Conservation (phyloP, 1,284 basidiomycete genomes). For the Cystobasidium sp. region DNA sequence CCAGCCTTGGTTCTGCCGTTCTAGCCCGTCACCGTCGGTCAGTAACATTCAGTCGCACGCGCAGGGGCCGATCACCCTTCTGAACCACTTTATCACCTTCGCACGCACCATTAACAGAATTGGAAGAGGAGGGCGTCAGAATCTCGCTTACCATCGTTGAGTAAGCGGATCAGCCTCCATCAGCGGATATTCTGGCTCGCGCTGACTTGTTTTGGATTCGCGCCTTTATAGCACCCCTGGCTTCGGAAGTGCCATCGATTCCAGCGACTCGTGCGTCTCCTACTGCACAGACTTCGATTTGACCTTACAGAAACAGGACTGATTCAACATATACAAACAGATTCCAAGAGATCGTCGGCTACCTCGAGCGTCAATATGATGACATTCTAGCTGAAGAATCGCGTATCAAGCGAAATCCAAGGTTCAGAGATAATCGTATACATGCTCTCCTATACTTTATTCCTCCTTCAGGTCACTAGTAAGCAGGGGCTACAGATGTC, state of each 20-base stretch:
- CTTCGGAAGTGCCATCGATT: slow-evolving; percentile 63
- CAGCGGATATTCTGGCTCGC: not conserved
- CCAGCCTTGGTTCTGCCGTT: not conserved
- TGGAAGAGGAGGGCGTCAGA: slow-evolving; percentile 97
- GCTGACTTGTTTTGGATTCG: not conserved
- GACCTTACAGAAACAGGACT: not conserved
- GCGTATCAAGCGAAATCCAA: slow-evolving; percentile 98
- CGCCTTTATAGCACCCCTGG: slow-evolving; percentile 72
- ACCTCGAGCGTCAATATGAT: slow-evolving; percentile 99
- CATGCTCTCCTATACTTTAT: slow-evolving; percentile 99
- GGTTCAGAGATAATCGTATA: slow-evolving; percentile 93
- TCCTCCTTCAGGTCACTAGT: slow-evolving; percentile 84
- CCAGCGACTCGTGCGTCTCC: slow-evolving; percentile 38
- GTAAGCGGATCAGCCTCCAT: slow-evolving; percentile 39
- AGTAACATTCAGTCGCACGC: not conserved
- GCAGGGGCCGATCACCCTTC: slow-evolving; percentile 1
- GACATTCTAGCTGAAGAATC: slow-evolving; percentile 99
- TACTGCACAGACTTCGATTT: not conserved
- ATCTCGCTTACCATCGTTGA: slow-evolving; percentile 98
- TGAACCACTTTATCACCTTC: not conserved
- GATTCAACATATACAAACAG: slow-evolving; percentile 59
- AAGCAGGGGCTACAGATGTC: slow-evolving; percentile 53
- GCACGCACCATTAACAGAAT: slow-evolving; percentile 64
- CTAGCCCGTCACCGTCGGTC: slow-evolving; percentile 17
- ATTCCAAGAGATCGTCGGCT: slow-evolving; percentile 93